Percentiles rank a stretch among this genome's conserved stretches.
Evolutionary conservation across 2,329 filamentous ascomycete species (phyloP).

Genomic region (Penicillium sp.): DNA sequence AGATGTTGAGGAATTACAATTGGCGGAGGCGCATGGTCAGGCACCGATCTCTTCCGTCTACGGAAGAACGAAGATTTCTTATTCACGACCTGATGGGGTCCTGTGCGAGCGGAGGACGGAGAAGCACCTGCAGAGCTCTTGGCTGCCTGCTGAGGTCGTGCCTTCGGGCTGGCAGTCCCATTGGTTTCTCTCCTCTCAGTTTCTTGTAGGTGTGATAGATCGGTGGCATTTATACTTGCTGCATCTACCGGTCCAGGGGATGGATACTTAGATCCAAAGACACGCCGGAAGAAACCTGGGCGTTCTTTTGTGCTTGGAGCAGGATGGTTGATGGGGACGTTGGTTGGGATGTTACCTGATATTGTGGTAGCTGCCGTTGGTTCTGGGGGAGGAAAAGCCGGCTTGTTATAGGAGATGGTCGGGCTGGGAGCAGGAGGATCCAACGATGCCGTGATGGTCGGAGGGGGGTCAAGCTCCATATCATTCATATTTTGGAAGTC

Average conservation of each 20-base stretch:
- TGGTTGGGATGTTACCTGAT: conserved; percentile 2
- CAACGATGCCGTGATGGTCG: conserved; percentile 43
- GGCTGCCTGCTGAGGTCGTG: conserved; percentile 28
- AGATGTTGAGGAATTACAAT: conserved; percentile 47
- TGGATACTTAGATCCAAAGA: conserved; percentile 72
- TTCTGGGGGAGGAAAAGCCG: conserved; percentile 40
- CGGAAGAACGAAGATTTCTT: conserved; percentile 95
- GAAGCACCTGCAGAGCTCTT: conserved; percentile 23
- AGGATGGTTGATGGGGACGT: not conserved
- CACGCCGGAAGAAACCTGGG: conserved; percentile 86
- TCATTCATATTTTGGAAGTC: conserved; percentile 29
- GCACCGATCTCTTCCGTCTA: conserved; percentile 83
- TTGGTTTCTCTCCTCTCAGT: conserved; percentile 26
- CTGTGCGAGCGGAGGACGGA: conserved; percentile 30
- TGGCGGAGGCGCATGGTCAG: conserved; percentile 64
- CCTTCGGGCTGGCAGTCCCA: conserved; percentile 22
- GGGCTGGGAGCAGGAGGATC: conserved; percentile 55
- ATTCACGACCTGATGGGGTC: conserved; percentile 64
- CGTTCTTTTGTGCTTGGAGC: conserved; percentile 58
- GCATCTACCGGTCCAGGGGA: conserved; percentile 23
- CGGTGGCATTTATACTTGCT: conserved; percentile 15
- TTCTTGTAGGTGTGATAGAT: conserved; percentile 25
- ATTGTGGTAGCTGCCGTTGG: conserved; percentile 33
- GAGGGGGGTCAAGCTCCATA: conserved; percentile 36
- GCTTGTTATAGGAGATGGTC: conserved; percentile 52